These are phyloP conservation scores for Veloboletus limbatus DNA, from an alignment of 1,284 basidiomycete genomes.

Conservation along the genomic window DNA sequence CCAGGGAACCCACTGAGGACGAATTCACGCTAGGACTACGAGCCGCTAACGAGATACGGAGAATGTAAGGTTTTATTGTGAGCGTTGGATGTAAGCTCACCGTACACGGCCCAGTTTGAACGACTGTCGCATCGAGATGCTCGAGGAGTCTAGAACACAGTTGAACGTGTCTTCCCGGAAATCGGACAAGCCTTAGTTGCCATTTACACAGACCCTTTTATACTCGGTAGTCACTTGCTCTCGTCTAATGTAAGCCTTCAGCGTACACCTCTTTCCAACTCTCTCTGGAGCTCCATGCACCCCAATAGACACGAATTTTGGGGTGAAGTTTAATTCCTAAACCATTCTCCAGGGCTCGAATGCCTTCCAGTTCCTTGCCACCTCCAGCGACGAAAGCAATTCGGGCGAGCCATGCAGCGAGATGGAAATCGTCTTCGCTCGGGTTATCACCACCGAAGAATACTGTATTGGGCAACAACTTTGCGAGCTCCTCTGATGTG, in stretches of 20 bases:
- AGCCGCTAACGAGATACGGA: slow-evolving; percentile 61
- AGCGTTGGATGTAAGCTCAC: slow-evolving; percentile 3
- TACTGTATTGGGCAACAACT: slow-evolving; percentile 40
- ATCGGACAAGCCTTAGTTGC: slow-evolving; percentile 11
- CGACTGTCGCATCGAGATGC: slow-evolving; percentile 61
- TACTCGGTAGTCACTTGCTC: too few species aligned
- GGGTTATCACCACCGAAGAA: slow-evolving; percentile 49
- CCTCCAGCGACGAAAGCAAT: slow-evolving; percentile 39
- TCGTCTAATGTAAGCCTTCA: slow-evolving; percentile 45
- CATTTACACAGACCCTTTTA: too few species aligned
- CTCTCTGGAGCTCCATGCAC: slow-evolving; percentile 50
- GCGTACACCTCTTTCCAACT: slow-evolving; percentile 58
- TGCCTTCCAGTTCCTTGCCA: slow-evolving; percentile 35
- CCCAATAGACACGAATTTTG: slow-evolving; percentile 45
- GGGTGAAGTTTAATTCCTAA: slow-evolving; percentile 39
- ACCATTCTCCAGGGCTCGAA: slow-evolving; percentile 40
- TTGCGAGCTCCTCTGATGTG: slow-evolving; percentile 41
- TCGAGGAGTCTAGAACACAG: slow-evolving; percentile 50
- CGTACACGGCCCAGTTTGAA: slow-evolving; percentile 43
- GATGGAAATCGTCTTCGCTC: slow-evolving; percentile 55
- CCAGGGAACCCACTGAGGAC: slow-evolving; percentile 61
- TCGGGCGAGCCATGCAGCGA: slow-evolving; percentile 51
- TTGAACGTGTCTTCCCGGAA: slow-evolving; percentile 26
- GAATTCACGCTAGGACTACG: slow-evolving; percentile 69
- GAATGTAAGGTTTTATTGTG: slow-evolving; percentile 39